Base-by-base conservation (phyloP, 2,329 filamentous ascomycete genomes). In the Microthyrium microscopicum region DNA sequence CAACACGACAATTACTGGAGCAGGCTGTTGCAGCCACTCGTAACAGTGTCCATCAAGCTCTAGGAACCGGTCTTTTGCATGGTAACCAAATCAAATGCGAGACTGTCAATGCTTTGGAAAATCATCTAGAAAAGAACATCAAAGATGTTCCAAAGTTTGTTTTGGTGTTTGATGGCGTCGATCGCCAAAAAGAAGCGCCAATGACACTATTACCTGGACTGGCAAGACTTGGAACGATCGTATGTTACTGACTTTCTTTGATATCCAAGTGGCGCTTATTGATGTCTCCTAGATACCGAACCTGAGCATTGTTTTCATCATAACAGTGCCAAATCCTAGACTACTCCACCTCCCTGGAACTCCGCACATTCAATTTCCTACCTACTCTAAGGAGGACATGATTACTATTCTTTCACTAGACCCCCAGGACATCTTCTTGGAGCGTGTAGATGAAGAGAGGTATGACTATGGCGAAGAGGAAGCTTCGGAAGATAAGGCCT, bases 151-250 rank as follows among this genome's bases (percentile, higher is more conserved):
- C 77, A 42, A 73, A 76, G 41, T 84, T 93, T 44, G 73, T 87
- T 6, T 55, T 95, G 37, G 80, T 94, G 8, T 67, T 95, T 41
- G 89, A 95, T 58, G 81, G 73, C 8, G 76, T 95, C 37, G 87
- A 95, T 52, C 70, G 67, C 40, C 80, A 93, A 52, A 67, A 77
- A 46, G 87, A 95, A 48, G 73, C 78, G 5, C 72, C 79, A 5
- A 66, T 73, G 3, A 92, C 82, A 1, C 57, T 95, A 11, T 58
- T 93, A 4, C 75, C 85, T 20, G 84, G 81, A 9, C 57, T 98
- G 40, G 81, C 79, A 16, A 69, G 85, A 39, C 54, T 98, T 15
- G 77, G 80, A 11, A 84, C 94, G 53, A 67, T 77, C 39, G 81
- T 89, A 58, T 45, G 74, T 58, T 46, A 39, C 43, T 36, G 37